Conservation (phyloP, 2,329 filamentous ascomycete genomes). For the Neopestalotiopsis sp. region DNA sequence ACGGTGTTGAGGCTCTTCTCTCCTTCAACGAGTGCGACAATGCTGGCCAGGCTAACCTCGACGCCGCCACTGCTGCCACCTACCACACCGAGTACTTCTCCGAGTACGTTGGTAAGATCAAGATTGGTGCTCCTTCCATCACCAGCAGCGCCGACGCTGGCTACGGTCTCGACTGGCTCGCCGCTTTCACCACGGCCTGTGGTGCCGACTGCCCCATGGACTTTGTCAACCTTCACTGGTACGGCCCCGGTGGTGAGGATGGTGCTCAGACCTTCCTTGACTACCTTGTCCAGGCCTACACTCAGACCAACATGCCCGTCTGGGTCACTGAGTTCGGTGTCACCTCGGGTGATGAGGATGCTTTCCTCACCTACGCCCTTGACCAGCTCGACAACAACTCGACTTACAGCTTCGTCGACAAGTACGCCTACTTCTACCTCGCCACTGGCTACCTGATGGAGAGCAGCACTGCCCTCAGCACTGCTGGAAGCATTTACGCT, state of each 20-base stretch:
- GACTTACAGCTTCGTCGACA: slow-evolving; percentile 54
- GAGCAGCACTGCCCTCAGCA: slow-evolving; percentile 46
- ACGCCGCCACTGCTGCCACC: slow-evolving; percentile 55
- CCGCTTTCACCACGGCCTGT: slow-evolving; percentile 58
- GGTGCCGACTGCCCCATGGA: slow-evolving; percentile 57
- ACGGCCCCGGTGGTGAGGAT: slow-evolving; percentile 50
- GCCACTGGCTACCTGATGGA: slow-evolving; percentile 47
- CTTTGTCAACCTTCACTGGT: slow-evolving; percentile 71
- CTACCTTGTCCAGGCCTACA: slow-evolving; percentile 55
- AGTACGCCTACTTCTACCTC: slow-evolving; percentile 65
- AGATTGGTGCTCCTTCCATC: slow-evolving; percentile 65
- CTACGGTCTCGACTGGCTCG: slow-evolving; percentile 64
- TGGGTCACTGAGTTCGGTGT: slow-evolving; percentile 72
- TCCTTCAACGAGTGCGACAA: slow-evolving; percentile 78
- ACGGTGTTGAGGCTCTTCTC: slow-evolving; percentile 63
- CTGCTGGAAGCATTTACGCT: slow-evolving; percentile 56
- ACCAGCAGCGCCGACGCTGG: slow-evolving; percentile 59
- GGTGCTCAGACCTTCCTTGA: slow-evolving; percentile 57
- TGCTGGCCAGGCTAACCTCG: slow-evolving; percentile 62
- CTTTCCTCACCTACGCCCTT: slow-evolving; percentile 57
- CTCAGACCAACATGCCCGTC: slow-evolving; percentile 56
- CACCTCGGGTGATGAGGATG: slow-evolving; percentile 47
- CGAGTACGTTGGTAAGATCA: slow-evolving; percentile 56
- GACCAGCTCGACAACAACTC: slow-evolving; percentile 52
- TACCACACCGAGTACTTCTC: slow-evolving; percentile 61